phyloP scores from a whole-genome alignment of 768 basidiomycete genomes.

The Pleurotus tuber-regium region DNA sequence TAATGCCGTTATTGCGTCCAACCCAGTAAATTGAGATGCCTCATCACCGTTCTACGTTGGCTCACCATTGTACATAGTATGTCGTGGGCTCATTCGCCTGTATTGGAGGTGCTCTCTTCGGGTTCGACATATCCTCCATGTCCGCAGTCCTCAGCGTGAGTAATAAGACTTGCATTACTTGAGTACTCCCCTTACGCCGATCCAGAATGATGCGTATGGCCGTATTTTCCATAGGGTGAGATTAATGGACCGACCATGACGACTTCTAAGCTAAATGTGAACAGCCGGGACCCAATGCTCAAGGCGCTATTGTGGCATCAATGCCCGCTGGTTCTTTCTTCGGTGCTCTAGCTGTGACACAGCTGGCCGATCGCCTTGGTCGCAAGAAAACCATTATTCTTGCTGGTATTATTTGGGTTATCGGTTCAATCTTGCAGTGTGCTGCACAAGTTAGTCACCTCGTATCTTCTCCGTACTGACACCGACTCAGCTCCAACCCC shows the following conservation, averaged over 20 bases:
- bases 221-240: conserved; percentile 34
- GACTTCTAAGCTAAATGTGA: background rate
- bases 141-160: conserved; percentile 65
- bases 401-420: conserved; percentile 67
- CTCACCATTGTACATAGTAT: conserved; percentile 40
- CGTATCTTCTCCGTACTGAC: conserved; percentile 2
- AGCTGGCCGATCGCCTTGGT: conserved; percentile 63
- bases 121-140: conserved; percentile 83
- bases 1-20: conserved; percentile 51
- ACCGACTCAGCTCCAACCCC: too few relatives aligned
- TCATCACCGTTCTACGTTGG: background rate
- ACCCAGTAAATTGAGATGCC: conserved; percentile 39
- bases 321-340: conserved; percentile 76
- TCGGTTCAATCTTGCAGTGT: conserved; percentile 72
- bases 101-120: conserved; percentile 77
- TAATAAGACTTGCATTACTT: background rate
- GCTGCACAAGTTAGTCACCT: conserved; percentile 40
- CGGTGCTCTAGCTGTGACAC: conserved; percentile 61
- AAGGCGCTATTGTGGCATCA: conserved; percentile 74
- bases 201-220: conserved; percentile 38
- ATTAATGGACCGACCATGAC: background rate
- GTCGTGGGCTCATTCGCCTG: conserved; percentile 80
- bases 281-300: conserved; percentile 50
- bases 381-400: conserved; percentile 66
- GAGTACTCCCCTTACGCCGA: background rate